These are phyloP conservation scores for Boletus tylopilopsis DNA, from an alignment of 768 basidiomycete genomes.

Conservation along the genomic window DNA sequence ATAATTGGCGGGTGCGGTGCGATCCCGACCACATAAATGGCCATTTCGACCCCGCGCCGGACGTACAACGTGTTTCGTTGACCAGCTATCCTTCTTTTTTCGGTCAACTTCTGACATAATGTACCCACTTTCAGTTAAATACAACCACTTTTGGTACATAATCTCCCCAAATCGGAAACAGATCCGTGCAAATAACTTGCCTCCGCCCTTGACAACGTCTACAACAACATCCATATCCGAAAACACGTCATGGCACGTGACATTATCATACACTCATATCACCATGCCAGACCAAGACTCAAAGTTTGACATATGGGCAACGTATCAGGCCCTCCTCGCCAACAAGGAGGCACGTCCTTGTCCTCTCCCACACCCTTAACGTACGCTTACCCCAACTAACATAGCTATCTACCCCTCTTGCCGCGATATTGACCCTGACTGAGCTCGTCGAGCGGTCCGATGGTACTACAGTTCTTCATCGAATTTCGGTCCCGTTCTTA, in stretches of 20 bases:
- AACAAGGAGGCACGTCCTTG: constrained; percentile 57
- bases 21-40: constrained; percentile 50
- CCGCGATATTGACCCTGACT: constrained; percentile 83
- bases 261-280: constrained; percentile 12
- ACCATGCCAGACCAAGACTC: constrained; percentile 5
- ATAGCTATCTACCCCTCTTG: constrained; percentile 78
- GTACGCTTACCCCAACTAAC: background rate
- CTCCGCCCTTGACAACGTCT: constrained; percentile 24
- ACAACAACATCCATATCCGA: constrained; percentile 17
- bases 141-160: constrained; percentile 6
- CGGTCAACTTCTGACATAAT: constrained; percentile 19
- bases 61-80: constrained; percentile 78
- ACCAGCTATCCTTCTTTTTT: constrained; percentile 33
- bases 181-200: constrained; percentile 25
- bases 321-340: constrained; percentile 59
- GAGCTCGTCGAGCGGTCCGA: constrained; percentile 77
- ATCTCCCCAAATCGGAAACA: constrained; percentile 3
- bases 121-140: constrained; percentile 20
- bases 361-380: fast-evolving
- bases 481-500: background rate
- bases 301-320: constrained; percentile 43
- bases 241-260: constrained; percentile 14
- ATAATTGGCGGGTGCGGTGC: constrained; percentile 52
- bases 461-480: constrained; percentile 50
- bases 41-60: constrained; percentile 56